Percentiles rank a stretch among this genome's conserved stretches.
Evolutionary conservation across 1,139 yeast genomes (phyloP).

Genomic region (Zygotorulaspora mrakii): DNA sequence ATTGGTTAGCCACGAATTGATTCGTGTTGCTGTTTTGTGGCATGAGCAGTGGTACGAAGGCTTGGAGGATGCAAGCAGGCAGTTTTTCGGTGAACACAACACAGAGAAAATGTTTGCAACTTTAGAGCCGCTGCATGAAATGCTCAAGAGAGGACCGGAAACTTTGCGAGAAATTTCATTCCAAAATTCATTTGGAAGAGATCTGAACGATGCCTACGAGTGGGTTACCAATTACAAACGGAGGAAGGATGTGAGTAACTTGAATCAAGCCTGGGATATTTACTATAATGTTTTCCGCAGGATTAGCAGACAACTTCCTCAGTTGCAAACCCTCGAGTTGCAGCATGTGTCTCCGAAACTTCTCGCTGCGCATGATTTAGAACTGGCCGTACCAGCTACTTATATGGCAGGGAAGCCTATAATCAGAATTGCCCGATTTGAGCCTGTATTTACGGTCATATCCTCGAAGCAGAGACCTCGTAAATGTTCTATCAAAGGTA

Average conservation of each 20-base stretch:
- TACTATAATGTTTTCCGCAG: constrained; percentile 91
- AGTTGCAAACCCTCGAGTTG: constrained; percentile 76
- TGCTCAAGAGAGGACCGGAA: constrained; percentile 83
- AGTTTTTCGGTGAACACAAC: constrained; percentile 91
- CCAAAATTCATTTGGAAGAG: constrained; percentile 90
- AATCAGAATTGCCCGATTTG: constrained; percentile 68
- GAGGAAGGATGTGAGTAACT: constrained; percentile 79
- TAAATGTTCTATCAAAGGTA: constrained; percentile 70
- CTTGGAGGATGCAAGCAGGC: constrained; percentile 90
- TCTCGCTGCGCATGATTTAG: constrained; percentile 72
- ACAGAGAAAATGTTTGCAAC: constrained; percentile 93
- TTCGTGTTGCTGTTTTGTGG: constrained; percentile 94
- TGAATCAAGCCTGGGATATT: constrained; percentile 97
- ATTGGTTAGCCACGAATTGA: constrained; percentile 86
- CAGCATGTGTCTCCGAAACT: constrained; percentile 92
- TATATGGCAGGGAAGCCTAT: constrained; percentile 82
- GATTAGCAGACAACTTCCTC: constrained; percentile 84
- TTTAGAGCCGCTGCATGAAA: constrained; percentile 80
- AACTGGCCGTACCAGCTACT: constrained; percentile 91
- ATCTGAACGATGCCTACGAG: constrained; percentile 85
- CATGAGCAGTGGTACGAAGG: constrained; percentile 99
- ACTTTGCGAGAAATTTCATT: constrained; percentile 92
- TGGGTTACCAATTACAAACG: constrained; percentile 86
- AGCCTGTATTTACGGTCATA: constrained; percentile 81
- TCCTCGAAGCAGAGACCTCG: constrained; percentile 96